Percentiles rank a stretch among this genome's conserved stretches.
Evolutionary conservation across 306 rosid genomes (phyloP).

Genomic region (Hylodesmum podocarpum): DNA sequence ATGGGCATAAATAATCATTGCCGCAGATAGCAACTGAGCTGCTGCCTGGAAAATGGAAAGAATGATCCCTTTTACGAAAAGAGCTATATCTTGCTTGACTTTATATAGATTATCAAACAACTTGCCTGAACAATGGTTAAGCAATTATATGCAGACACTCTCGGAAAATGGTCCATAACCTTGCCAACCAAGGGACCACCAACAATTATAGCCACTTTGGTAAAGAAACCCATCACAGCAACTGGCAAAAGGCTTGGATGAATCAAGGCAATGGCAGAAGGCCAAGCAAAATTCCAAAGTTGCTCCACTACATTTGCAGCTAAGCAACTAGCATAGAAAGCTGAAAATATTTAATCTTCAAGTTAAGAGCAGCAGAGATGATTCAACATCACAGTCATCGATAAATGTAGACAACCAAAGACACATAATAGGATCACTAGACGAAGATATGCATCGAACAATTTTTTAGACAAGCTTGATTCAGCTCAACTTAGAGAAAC

Average conservation of each 20-base stretch:
- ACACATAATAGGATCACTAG: slow-evolving; percentile 11
- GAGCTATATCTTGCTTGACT: slow-evolving; percentile 1
- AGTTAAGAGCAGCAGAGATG: slow-evolving; percentile 37
- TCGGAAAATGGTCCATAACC: slow-evolving; percentile 79
- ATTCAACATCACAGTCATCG: slow-evolving; percentile 13
- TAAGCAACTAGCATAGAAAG: slow-evolving; percentile 80
- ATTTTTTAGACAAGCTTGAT: background rate
- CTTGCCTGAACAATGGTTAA: slow-evolving; percentile 78
- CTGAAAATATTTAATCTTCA: slow-evolving; percentile 51
- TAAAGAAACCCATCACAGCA: slow-evolving; percentile 85
- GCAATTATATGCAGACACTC: slow-evolving; percentile 69
- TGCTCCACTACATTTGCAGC: slow-evolving; percentile 96
- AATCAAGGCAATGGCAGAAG: slow-evolving; percentile 91
- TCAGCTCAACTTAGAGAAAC: background rate
- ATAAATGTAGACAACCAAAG: slow-evolving; percentile 5
- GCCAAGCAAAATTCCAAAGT: slow-evolving; percentile 99
- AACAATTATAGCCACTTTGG: slow-evolving; percentile 75
- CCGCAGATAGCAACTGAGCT: slow-evolving; percentile 80
- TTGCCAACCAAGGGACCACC: slow-evolving; percentile 93
- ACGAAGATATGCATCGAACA: slow-evolving; percentile 25
- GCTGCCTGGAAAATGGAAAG: slow-evolving; percentile 62
- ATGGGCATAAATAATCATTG: slow-evolving; percentile 79
- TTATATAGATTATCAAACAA: slow-evolving; percentile 19
- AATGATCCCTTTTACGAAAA: background rate
- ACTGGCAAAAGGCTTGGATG: slow-evolving; percentile 97